Base-by-base conservation (phyloP, 1,284 basidiomycete genomes). In the Boletus semigastroideus region DNA sequence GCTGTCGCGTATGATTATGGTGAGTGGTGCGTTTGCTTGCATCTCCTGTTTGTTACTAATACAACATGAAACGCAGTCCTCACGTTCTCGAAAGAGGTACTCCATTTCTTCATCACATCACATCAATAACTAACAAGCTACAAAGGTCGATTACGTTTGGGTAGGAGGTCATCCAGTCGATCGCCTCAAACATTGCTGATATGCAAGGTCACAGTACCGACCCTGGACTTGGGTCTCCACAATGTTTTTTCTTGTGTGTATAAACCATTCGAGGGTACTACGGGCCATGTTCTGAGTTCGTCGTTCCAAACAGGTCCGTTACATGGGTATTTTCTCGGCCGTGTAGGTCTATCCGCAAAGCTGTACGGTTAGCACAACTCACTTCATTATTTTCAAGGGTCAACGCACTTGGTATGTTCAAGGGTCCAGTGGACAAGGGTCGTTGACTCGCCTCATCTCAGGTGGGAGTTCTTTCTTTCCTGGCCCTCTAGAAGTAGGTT, bases 91-190 rank as follows among this genome's bases (percentile, higher is more conserved):
- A 33, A 17, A 42, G 47, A 48, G 40, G 47, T 48, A 28, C 31
- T 3, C 31, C 11, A 13, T 27, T 19, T 31, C 17, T 8, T 33
- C 4, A 38, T 3, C 11, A 5, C 20, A 5, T 14, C 4, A n/a
- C 4, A 4, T 20, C 10, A 14, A 17, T 11, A 3, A 20, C 44
- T 43, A 11, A 51, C 9, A 10, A 33, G 27, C 6, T 11, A 22
- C 3, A 7, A 42, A 55, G 54, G 34, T 55, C 28, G 47, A 55
- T 3, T 51, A 56, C 17, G 5, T 56, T 43, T 56, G 54, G 54
- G 49, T 52, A 38, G 45, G 34, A 10, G 9, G 10, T 4, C 5
- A 14, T 7, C n/a, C 14, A 17, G 5, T 27, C 16, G n/a, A 8
- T 2, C 11, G 13, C 16, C 4, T 16, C 28, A 31, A 33, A 55